Conservation (phyloP, 2,329 filamentous ascomycete genomes). For the Fusarium sp. region DNA sequence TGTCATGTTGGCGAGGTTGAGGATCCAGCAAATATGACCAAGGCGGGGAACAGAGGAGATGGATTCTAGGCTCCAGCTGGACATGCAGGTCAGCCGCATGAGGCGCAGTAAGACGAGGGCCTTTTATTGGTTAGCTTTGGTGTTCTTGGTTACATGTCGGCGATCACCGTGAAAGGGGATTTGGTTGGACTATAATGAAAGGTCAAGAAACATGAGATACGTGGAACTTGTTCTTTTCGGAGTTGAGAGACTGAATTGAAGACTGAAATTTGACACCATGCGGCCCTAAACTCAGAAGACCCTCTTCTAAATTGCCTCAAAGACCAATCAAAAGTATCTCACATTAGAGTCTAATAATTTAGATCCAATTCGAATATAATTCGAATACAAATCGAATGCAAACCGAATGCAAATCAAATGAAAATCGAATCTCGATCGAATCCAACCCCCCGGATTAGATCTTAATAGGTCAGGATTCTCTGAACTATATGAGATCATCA, state of each 20-base stretch:
- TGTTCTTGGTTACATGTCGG: too few relatives aligned
- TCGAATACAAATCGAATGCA: not conserved
- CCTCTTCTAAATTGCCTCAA: not conserved
- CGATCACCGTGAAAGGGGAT: too few relatives aligned
- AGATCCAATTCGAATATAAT: not conserved
- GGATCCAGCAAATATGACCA: not conserved
- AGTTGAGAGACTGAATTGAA: not conserved
- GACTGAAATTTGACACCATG: not conserved
- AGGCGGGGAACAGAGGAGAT: not conserved
- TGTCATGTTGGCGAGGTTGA: not conserved
- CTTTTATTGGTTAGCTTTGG: not conserved
- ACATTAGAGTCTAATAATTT: not conserved
- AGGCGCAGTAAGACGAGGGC: not conserved
- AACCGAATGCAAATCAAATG: too few relatives aligned
- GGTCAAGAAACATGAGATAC: not conserved
- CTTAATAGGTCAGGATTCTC: too few relatives aligned
- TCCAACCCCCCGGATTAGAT: too few relatives aligned
- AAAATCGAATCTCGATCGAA: not conserved
- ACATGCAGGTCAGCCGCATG: not conserved
- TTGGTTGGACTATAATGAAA: fast-evolving
- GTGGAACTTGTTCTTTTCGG: fast-evolving
- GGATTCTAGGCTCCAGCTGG: not conserved
- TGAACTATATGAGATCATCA: too few relatives aligned
- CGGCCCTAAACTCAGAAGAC: not conserved
- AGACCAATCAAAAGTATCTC: not conserved